phyloP scores from a whole-genome alignment of 2,329 filamentous ascomycete genomes.

The Dactylonectria macrodidyma region DNA sequence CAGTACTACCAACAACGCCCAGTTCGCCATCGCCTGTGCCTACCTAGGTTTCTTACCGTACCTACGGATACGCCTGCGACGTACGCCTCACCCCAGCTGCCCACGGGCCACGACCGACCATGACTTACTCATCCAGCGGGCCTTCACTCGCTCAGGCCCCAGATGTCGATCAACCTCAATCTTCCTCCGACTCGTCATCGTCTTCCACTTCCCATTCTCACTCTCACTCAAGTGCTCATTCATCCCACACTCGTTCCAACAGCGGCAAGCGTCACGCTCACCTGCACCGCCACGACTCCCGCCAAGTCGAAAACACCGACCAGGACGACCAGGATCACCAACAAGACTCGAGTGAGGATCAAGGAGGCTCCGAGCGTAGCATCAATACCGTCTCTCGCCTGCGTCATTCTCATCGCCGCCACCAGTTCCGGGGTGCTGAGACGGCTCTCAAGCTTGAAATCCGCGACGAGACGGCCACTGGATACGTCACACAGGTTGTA shows the following conservation, averaged over 20 bases:
- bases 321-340: conserved; percentile 32
- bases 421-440: conserved; percentile 43
- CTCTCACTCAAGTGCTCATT: conserved; percentile 44
- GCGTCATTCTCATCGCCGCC: conserved; percentile 44
- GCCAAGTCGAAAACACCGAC: conserved; percentile 27
- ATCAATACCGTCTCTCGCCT: conserved; percentile 38
- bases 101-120: conserved; percentile 48
- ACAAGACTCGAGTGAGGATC: conserved; percentile 17
- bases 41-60: not conserved
- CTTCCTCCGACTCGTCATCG: conserved; percentile 34
- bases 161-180: conserved; percentile 44
- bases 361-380: conserved; percentile 44
- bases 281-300: conserved; percentile 36
- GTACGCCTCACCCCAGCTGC: conserved; percentile 31
- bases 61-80: conserved; percentile 15
- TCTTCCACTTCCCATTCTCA: conserved; percentile 44
- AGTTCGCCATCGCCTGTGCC: not conserved
- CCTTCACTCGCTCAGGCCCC: conserved; percentile 58
- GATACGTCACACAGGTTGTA: conserved; percentile 62
- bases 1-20: not conserved
- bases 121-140: conserved; percentile 54
- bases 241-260: conserved; percentile 39
- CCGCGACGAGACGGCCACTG: conserved; percentile 38
- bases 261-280: conserved; percentile 36
- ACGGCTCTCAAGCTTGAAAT: conserved; percentile 36